Evolutionary conservation across 805 yeast species (phyloP), one percentile per base, ranked within the genome.

Genomic region (Candida sithepensis): DNA sequence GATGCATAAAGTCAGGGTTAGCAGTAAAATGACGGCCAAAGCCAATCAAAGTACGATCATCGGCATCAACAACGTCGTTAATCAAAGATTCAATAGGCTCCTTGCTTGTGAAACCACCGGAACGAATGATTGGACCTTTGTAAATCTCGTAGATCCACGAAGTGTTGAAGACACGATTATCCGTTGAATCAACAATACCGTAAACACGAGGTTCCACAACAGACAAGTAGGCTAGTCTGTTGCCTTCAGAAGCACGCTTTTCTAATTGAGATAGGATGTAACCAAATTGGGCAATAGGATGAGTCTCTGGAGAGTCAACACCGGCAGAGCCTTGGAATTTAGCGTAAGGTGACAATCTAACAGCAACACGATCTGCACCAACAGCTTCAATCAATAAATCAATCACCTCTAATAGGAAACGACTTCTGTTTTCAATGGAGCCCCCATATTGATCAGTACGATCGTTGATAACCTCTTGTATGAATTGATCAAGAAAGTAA

Each of bases 21-120:
- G 78, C 63, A n/a, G 67, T 70, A 52, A 51, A 74, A 50, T 59
- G 63, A 55, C 79, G 63, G 9, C 71, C 59, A 44, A 62, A 58
- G 2, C 67, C 77, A 48, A 75, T 66, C 48, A 77, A 60, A 3
- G 84, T 78, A 55, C 76, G 64, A 41, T 70, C 69, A 50, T 73
- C 67, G n/a, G 54, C 45, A 19, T 55, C 48, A 19, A 63, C 28
- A 10, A 24, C 58, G 41, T 55, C 59, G 7, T 51, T 37, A 51
- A 33, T 46, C 39, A 49, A 50, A 40, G 19, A 60, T 33, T 48
- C 40, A 40, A 47, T 64, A 44, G 68, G 56, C 28, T 48, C 50
- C 47, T 68, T 58, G 9, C 67, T 61, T 23, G 58, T 39, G 38
- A 55, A 53, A 2, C 50, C 57, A 37, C 61, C 61, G 3, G 63